Percentiles rank a stretch among this genome's conserved stretches.
Conservation (phyloP, 2,329 filamentous ascomycete genomes). For the Colletotrichum incanum region DNA sequence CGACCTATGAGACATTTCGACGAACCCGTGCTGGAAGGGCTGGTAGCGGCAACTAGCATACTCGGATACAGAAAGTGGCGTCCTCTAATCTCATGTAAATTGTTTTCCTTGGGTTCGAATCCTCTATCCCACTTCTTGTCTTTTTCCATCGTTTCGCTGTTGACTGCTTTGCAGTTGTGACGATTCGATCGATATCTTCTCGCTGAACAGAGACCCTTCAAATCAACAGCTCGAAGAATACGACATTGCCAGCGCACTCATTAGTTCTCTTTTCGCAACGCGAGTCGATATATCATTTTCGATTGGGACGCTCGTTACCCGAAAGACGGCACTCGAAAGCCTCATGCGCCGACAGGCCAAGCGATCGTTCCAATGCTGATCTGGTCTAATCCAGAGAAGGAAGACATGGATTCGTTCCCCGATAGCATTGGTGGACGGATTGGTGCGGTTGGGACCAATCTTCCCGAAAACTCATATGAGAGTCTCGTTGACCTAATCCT, state of each 20-base stretch:
- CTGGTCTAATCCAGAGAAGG: neutral
- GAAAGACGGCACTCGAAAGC: neutral
- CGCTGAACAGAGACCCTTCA: neutral
- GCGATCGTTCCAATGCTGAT: slow-evolving; percentile 22
- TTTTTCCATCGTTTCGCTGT: neutral
- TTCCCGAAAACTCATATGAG: neutral
- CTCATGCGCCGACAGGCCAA: neutral
- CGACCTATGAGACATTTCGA: slow-evolving; percentile 17
- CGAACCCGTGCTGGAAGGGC: slow-evolving; percentile 9
- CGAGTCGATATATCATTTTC: neutral
- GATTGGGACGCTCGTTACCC: neutral
- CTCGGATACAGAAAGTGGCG: neutral
- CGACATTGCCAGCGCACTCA: no score
- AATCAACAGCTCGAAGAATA: no score
- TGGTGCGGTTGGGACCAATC: neutral
- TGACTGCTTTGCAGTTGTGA: neutral
- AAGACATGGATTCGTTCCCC: slow-evolving; percentile 2
- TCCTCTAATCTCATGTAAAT: neutral
- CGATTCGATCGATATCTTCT: neutral
- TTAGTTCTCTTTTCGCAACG: neutral
- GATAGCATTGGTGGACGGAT: neutral
- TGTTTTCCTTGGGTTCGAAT: neutral
- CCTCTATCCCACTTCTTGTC: neutral
- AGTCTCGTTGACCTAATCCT: slow-evolving; percentile 18
- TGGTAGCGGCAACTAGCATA: neutral